Evolutionary conservation across 2,329 filamentous ascomycete genomes (phyloP), one percentile per base, ranked within the genome.

Genomic region (Exophiala alcalophila): DNA sequence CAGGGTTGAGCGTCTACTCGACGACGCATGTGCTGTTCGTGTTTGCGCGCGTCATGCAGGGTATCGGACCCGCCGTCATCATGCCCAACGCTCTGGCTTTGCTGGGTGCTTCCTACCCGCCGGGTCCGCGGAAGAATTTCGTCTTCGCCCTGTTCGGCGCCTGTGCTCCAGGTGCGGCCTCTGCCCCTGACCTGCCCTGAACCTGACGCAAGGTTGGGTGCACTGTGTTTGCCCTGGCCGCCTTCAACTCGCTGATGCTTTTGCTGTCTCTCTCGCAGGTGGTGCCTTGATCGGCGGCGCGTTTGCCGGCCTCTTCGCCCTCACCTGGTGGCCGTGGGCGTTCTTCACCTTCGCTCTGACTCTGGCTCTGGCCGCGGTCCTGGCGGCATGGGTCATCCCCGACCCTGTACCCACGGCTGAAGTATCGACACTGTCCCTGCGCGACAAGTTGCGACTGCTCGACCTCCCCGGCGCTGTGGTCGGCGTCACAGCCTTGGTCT

Each of bases 1-100:
- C 61, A 2, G 65, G 65, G 1, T 33, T 66, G 6, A 59, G 55
- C 18, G 61, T 65, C 14, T 65, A 62, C 34, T 59, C 57, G 3
- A 59, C 76, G 67, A 59, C 76, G 67, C 4, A 65, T 68, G 61
- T 67, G 1, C 61, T 76, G 9, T 77, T 78, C 53, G 66, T 74
- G 45, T 63, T 72, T 24, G 66, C 68, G n/a, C 68, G 78, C 4
- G 74, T 72, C 0, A 58, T 80, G 2, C 77, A 81, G 49, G 77
- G 64, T 3, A 55, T 68, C 5, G 83, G 82, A 0, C 77, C 79
- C 0, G 79, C 80, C 0, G 66, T 86, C 23, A 64, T 73, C 8
- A 65, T 85, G 16, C 82, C 83, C 1, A 86, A 83, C 49, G 78
- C 70, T 0, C 61, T 85, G 15, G 81, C 80, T 2, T 67, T 86